These are phyloP conservation scores for Clavispora asparagi DNA, from an alignment of 805 yeast genomes.

Conservation along the genomic window DNA sequence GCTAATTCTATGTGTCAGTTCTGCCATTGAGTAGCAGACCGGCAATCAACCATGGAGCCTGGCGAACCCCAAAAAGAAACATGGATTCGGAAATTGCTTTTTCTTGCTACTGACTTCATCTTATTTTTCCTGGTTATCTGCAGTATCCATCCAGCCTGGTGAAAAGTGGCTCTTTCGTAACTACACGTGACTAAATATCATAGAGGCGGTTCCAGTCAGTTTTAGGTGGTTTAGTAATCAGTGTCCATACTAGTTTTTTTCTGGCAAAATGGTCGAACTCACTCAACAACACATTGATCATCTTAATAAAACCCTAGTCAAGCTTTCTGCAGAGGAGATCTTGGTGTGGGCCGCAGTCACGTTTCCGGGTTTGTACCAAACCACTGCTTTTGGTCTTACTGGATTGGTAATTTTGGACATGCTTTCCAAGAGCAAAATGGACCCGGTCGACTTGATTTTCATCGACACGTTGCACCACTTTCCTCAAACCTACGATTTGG, in stretches of 20 bases:
- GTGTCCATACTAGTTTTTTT: neutral
- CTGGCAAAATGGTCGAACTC: conserved; percentile 10
- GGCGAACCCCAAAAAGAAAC: too few relatives aligned
- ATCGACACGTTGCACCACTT: conserved; percentile 90
- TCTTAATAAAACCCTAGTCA: conserved; percentile 57
- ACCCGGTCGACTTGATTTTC: conserved; percentile 70
- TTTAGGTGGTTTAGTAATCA: neutral
- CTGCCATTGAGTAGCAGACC: too few relatives aligned
- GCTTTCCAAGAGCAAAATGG: conserved; percentile 43
- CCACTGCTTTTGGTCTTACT: conserved; percentile 93
- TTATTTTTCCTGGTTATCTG: neutral
- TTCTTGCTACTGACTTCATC: too few relatives aligned
- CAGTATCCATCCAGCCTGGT: neutral
- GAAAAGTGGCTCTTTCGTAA: neutral
- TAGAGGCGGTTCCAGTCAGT: neutral
- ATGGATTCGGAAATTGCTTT: too few relatives aligned
- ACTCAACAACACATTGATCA: conserved; percentile 52
- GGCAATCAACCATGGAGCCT: too few relatives aligned
- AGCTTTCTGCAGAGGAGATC: conserved; percentile 62
- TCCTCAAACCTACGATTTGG: conserved; percentile 83
- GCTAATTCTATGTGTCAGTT: too few relatives aligned
- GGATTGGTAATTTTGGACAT: conserved; percentile 87
- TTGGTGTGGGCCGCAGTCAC: conserved; percentile 80
- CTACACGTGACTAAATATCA: neutral
- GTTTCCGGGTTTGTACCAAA: conserved; percentile 78